phyloP scores from a whole-genome alignment of 2,329 filamentous ascomycete genomes.

The Microdochium paspali region DNA sequence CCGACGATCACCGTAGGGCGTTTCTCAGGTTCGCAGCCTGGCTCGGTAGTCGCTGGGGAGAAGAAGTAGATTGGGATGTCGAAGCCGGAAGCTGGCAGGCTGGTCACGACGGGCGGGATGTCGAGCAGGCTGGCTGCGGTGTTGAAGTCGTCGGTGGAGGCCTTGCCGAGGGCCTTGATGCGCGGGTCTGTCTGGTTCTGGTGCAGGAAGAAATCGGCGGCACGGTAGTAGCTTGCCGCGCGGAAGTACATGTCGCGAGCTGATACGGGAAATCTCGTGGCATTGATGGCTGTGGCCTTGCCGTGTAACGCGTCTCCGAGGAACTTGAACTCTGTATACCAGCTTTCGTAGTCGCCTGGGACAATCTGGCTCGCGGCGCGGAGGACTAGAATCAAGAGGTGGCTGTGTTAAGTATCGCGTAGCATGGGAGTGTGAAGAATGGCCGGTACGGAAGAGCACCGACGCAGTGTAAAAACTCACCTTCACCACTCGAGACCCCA shows the following conservation, averaged over 20 bases:
- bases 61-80: neutral
- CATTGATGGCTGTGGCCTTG: conserved; percentile 9
- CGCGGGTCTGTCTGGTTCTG: conserved; percentile 22
- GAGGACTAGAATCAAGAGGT: conserved; percentile 9
- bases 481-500: neutral
- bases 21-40: neutral
- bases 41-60: neutral
- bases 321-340: conserved; percentile 10
- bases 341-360: conserved; percentile 15
- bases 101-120: conserved; percentile 8
- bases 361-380: conserved; percentile 14
- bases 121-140: conserved; percentile 15
- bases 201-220: conserved; percentile 26
- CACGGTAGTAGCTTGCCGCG: conserved; percentile 24
- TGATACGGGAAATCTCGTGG: conserved; percentile 10
- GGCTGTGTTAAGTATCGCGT: neutral
- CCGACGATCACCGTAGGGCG: conserved; percentile 29
- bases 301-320: conserved; percentile 11
- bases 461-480: neutral
- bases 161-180: conserved; percentile 18
- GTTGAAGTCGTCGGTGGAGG: conserved; percentile 19
- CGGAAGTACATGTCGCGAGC: conserved; percentile 20
- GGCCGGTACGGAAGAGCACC: neutral
- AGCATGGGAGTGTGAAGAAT: no score
- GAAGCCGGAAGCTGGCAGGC: conserved; percentile 9